These are phyloP conservation scores for Clarireedia hainanense DNA, from an alignment of 2,329 filamentous ascomycete species.

Conservation along the genomic window DNA sequence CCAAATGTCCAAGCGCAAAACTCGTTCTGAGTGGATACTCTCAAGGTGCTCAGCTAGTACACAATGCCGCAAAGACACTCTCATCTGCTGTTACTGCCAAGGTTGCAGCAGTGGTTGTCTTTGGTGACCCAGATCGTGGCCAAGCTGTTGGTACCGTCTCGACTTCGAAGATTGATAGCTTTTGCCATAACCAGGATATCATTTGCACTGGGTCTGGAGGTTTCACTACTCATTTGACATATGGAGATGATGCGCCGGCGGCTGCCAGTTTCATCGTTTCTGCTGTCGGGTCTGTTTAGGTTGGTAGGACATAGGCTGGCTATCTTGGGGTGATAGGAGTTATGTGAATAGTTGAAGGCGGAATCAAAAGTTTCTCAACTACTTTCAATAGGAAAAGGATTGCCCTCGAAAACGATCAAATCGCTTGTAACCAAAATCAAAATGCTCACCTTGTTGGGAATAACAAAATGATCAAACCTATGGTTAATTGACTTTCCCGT, in stretches of 20 bases:
- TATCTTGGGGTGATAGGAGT: neutral
- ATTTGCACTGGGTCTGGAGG: neutral
- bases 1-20: conserved; percentile 32
- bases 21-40: conserved; percentile 35
- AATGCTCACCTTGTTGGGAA: too few relatives aligned
- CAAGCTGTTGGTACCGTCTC: neutral
- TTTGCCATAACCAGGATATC: conserved; percentile 2
- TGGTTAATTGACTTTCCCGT: too few relatives aligned
- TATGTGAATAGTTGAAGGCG: too few relatives aligned
- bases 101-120: conserved; percentile 35
- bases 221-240: conserved; percentile 29
- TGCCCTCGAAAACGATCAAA: too few relatives aligned
- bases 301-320: neutral
- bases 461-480: too few relatives aligned
- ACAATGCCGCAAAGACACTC: conserved; percentile 31
- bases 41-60: conserved; percentile 37
- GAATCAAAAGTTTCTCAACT: too few relatives aligned
- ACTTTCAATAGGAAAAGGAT: too few relatives aligned
- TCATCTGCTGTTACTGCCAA: conserved; percentile 21
- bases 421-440: too few relatives aligned
- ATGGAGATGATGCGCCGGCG: conserved; percentile 30
- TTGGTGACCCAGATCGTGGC: conserved; percentile 34
- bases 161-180: conserved; percentile 8
- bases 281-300: neutral
- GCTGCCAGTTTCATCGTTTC: conserved; percentile 32